Evolutionary conservation across 2,329 filamentous ascomycete species (phyloP).

Genomic region (Dothideomycetes sp.): DNA sequence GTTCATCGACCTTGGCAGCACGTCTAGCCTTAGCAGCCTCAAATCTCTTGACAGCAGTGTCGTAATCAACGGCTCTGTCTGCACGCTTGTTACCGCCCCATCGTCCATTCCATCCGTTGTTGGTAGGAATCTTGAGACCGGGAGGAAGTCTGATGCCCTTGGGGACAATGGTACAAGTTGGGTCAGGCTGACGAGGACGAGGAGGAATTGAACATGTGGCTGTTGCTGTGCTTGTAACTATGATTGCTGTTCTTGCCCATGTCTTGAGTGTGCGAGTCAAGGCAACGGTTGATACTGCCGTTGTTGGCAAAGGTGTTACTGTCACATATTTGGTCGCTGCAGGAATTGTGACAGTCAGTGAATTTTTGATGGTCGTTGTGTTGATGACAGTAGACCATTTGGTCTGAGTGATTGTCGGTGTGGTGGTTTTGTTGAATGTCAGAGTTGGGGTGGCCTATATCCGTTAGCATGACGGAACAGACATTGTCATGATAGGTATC

Average conservation of each 20-base stretch:
- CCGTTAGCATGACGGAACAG: not conserved
- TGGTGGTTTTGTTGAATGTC: constrained; percentile 12
- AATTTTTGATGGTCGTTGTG: constrained; percentile 15
- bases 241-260: constrained; percentile 18
- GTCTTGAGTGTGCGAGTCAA: constrained; percentile 11
- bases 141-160: constrained; percentile 22
- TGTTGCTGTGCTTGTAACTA: constrained; percentile 26
- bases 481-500: constrained; percentile 3
- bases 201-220: constrained; percentile 31
- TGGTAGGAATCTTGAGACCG: constrained; percentile 18
- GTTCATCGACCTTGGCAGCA: constrained; percentile 15
- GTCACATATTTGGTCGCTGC: constrained; percentile 12
- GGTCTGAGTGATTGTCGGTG: constrained; percentile 17
- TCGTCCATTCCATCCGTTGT: too few relatives aligned
- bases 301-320: constrained; percentile 1
- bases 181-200: constrained; percentile 25
- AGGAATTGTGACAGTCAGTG: constrained; percentile 14
- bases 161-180: constrained; percentile 28
- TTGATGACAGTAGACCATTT: constrained; percentile 16
- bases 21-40: constrained; percentile 5
- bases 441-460: constrained; percentile 12
- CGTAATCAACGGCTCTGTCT: constrained; percentile 20
- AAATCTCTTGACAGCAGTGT: constrained; percentile 20
- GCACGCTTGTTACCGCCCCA: constrained; percentile 18
- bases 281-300: constrained; percentile 3